These are phyloP conservation scores for Suillus placidus DNA, from an alignment of 768 basidiomycete species.

Conservation along the genomic window DNA sequence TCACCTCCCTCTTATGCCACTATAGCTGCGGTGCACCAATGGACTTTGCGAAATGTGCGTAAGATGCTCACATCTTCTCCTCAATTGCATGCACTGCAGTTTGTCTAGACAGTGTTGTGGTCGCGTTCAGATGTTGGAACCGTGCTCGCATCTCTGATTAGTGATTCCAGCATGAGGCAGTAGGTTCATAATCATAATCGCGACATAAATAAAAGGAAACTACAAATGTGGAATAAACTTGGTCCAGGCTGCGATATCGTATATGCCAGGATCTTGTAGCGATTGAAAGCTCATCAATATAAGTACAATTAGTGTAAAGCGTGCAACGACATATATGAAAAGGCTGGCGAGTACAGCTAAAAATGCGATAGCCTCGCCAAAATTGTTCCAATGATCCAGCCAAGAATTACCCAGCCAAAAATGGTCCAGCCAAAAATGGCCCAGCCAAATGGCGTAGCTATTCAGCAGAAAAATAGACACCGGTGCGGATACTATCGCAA, in stretches of 20 bases:
- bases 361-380: no score
- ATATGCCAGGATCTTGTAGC: slow-evolving; percentile 15
- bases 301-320: slow-evolving; percentile 14
- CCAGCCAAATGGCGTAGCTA: background rate
- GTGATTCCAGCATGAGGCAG: background rate
- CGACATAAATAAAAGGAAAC: background rate
- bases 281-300: slow-evolving; percentile 13
- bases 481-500: slow-evolving; percentile 13
- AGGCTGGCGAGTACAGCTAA: no score
- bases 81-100: background rate
- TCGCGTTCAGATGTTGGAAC: background rate
- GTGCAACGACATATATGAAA: slow-evolving; percentile 17
- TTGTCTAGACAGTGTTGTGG: background rate
- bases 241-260: slow-evolving; percentile 22
- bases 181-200: background rate
- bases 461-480: background rate
- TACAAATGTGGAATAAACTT: slow-evolving; percentile 16
- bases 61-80: background rate
- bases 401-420: no score
- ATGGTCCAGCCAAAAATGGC: no score
- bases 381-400: background rate
- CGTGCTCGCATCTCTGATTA: no score
- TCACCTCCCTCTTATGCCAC: no score
- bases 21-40: no score
- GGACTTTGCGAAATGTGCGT: no score